phyloP scores from a whole-genome alignment of 208 protist species.

The Giardia muris region DNA sequence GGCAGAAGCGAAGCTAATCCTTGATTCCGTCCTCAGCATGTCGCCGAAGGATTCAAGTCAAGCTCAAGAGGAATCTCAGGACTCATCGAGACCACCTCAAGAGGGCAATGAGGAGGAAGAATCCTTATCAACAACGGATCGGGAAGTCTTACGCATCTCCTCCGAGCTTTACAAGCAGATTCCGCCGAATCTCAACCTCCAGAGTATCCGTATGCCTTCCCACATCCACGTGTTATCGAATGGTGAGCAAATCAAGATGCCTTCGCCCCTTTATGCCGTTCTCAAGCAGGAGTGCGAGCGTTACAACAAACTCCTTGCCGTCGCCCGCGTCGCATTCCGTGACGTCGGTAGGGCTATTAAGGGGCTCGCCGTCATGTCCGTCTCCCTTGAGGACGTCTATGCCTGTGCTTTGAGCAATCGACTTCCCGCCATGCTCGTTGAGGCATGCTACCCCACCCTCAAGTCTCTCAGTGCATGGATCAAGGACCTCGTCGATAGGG shows the following conservation, averaged over 20 bases:
- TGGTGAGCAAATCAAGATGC: not conserved
- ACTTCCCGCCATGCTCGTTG: constrained; percentile 52
- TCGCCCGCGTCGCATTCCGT: constrained; percentile 70
- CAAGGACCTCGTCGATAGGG: constrained; percentile 63
- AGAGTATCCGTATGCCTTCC: not conserved
- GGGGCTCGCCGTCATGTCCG: constrained; percentile 86
- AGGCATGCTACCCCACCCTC: constrained; percentile 68
- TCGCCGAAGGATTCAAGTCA: constrained; percentile 61
- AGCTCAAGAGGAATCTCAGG: constrained; percentile 29
- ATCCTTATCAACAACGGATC: not conserved
- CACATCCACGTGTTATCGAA: not conserved
- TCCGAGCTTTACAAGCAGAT: not conserved
- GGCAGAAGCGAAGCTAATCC: constrained; percentile 66
- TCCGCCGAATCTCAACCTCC: not conserved
- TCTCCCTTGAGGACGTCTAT: constrained; percentile 44
- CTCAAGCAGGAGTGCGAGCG: constrained; percentile 70
- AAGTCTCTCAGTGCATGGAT: constrained; percentile 73
- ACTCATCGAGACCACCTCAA: not conserved
- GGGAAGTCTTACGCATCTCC: not conserved
- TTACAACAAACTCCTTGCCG: constrained; percentile 74
- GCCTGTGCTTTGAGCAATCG: not conserved
- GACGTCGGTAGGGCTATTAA: constrained; percentile 64
- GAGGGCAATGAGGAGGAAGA: not conserved
- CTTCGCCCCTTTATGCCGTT: not conserved
- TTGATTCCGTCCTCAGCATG: constrained; percentile 72